A percentile compares a stretch with the other conserved stretches of the same genome.
Evolutionary conservation across 805 yeast genomes (phyloP).

Genomic region (Huiozyma sinensis): DNA sequence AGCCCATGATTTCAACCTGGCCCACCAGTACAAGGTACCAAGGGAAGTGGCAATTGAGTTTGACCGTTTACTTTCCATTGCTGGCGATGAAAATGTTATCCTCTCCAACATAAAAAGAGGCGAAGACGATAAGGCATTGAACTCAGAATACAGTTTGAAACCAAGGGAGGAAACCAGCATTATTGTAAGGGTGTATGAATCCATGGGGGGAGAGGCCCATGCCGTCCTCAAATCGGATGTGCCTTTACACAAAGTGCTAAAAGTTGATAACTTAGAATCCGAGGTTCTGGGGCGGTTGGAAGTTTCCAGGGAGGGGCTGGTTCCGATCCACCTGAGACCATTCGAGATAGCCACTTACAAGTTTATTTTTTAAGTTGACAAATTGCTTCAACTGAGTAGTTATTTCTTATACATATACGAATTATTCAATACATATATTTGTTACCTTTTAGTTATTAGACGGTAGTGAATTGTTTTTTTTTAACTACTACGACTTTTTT

Average conservation of each 20-base stretch:
- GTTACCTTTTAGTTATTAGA: too few relatives aligned
- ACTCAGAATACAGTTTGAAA: conserved; percentile 36
- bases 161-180: conserved; percentile 39
- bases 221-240: conserved; percentile 41
- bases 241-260: conserved; percentile 37
- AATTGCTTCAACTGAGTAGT: background rate
- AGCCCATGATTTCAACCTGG: conserved; percentile 72
- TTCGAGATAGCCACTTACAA: conserved; percentile 59
- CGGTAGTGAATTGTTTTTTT: too few relatives aligned
- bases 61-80: conserved; percentile 26
- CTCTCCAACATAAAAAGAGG: conserved; percentile 76
- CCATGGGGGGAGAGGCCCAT: conserved; percentile 67
- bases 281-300: conserved; percentile 35
- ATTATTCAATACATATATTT: background rate
- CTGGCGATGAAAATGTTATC: conserved; percentile 51
- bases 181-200: conserved; percentile 71
- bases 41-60: conserved; percentile 8
- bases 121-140: conserved; percentile 62
- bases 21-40: conserved; percentile 17
- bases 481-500: too few relatives aligned
- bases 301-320: conserved; percentile 23
- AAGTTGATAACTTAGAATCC: conserved; percentile 49
- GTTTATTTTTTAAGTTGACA: conserved; percentile 17
- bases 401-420: background rate
- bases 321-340: conserved; percentile 46